Conservation (phyloP, 2,329 filamentous ascomycete species). For the Sporothrix dimorphospora region DNA sequence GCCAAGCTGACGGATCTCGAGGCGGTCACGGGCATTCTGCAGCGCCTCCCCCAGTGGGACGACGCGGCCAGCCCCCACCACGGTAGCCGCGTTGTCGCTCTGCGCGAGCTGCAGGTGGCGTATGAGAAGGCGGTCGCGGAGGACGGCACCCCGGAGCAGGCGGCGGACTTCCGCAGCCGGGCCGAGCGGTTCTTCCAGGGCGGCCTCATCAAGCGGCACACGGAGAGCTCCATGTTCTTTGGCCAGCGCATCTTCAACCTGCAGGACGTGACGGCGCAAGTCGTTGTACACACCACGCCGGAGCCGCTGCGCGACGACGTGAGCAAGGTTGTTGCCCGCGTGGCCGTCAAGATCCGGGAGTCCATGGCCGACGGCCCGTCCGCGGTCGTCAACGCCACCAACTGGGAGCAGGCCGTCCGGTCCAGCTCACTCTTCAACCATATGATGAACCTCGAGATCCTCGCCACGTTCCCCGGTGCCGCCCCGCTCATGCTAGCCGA, state of each 20-base stretch:
- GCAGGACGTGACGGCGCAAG: slow-evolving; percentile 30
- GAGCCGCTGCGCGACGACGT: slow-evolving; percentile 43
- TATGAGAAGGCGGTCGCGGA: slow-evolving; percentile 33
- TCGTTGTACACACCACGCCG: slow-evolving; percentile 33
- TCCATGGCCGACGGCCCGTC: slow-evolving; percentile 1
- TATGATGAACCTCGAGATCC: slow-evolving; percentile 34
- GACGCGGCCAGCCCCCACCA: slow-evolving; percentile 29
- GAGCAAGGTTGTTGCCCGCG: slow-evolving; percentile 41
- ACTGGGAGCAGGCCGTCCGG: slow-evolving; percentile 35
- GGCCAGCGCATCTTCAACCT: slow-evolving; percentile 33
- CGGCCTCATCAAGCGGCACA: slow-evolving; percentile 35
- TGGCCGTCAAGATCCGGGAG: slow-evolving; percentile 24
- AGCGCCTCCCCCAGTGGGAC: slow-evolving; percentile 33
- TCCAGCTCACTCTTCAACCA: slow-evolving; percentile 33
- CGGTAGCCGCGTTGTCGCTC: slow-evolving; percentile 22
- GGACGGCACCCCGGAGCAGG: slow-evolving; percentile 32
- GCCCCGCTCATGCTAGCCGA: slow-evolving; percentile 62
- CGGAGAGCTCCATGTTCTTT: slow-evolving; percentile 34
- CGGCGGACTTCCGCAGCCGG: slow-evolving; percentile 28
- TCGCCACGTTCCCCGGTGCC: slow-evolving; percentile 35
- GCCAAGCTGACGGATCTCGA: slow-evolving; percentile 34
- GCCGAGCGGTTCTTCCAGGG: slow-evolving; percentile 33
- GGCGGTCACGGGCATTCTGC: slow-evolving; percentile 29
- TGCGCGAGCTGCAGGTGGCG: slow-evolving; percentile 32
- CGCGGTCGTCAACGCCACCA: background rate